These are phyloP conservation scores for Pseudonitzschia multiseries DNA, from an alignment of 108 stramenopile species.

Conservation along the genomic window DNA sequence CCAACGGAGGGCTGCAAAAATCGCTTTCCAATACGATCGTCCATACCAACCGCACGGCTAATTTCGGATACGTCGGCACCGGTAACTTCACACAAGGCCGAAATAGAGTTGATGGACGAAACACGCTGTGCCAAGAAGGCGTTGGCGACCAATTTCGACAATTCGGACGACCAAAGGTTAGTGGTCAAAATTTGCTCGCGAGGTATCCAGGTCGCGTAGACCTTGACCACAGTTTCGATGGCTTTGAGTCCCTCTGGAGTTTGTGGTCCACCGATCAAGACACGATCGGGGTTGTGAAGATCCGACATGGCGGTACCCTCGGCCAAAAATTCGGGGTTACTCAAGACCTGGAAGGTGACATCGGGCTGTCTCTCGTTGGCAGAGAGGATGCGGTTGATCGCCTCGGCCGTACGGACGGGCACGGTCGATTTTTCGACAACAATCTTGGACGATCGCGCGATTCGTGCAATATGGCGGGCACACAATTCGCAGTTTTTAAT, in stretches of 20 bases:
- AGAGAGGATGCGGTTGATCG: constrained; percentile 91
- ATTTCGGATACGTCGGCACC: constrained; percentile 97
- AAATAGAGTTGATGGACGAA: constrained; percentile 98
- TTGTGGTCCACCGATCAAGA: constrained; percentile 97
- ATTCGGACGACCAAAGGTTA: constrained; percentile 98
- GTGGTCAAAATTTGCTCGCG: constrained; percentile 95
- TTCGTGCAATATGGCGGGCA: constrained; percentile 97
- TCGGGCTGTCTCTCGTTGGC: constrained; percentile 82
- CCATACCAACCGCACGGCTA: constrained; percentile 95
- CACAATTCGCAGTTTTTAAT: constrained; percentile 99
- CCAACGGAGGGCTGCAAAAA: constrained; percentile 98
- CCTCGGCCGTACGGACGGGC: constrained; percentile 97
- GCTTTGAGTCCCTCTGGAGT: constrained; percentile 86
- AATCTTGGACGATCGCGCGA: constrained; percentile 89
- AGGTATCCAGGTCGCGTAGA: constrained; percentile 96
- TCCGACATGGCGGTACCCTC: constrained; percentile 98
- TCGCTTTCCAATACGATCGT: constrained; percentile 95
- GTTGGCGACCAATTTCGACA: constrained; percentile 99
- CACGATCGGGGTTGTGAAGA: constrained; percentile 93
- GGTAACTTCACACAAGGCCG: constrained; percentile 98
- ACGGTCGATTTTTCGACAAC: constrained; percentile 99
- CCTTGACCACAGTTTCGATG: constrained; percentile 71
- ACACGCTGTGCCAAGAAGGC: constrained; percentile 99
- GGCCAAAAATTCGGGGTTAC: constrained; percentile 99
- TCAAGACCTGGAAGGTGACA: constrained; percentile 93